These are phyloP conservation scores for Prunus armeniaca DNA, from an alignment of 306 rosid genomes.

Conservation along the genomic window DNA sequence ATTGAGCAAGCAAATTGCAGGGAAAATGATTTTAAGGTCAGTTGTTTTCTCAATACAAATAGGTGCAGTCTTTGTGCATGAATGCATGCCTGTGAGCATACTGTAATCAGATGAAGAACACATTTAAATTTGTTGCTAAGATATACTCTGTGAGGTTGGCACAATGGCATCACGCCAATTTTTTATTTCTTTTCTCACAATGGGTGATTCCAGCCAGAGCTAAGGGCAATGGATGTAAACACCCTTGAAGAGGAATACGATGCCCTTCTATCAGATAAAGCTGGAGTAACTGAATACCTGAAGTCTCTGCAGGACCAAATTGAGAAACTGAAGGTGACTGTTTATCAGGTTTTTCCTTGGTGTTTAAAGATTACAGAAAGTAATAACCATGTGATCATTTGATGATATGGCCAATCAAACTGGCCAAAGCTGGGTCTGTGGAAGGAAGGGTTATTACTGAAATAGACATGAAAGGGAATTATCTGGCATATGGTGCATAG, in stretches of 20 bases:
- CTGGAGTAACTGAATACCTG: constrained; percentile 69
- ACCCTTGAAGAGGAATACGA: constrained; percentile 69
- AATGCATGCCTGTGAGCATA: not conserved
- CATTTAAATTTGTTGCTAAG: not conserved
- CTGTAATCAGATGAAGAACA: not conserved
- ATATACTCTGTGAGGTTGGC: not conserved
- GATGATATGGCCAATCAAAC: not conserved
- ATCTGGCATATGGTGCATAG: not conserved
- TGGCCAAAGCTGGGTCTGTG: not conserved
- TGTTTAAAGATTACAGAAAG: not conserved
- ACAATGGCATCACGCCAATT: not conserved
- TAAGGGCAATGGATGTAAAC: constrained; percentile 51
- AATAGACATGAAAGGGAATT: not conserved
- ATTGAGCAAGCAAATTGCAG: constrained; percentile 56
- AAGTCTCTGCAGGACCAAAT: constrained; percentile 63
- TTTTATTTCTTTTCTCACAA: constrained; percentile 7
- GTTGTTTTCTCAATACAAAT: constrained; percentile 26
- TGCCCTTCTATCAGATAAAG: constrained; percentile 62
- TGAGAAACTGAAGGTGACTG: constrained; percentile 61
- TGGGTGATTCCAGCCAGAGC: constrained; percentile 57
- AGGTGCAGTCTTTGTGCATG: not conserved
- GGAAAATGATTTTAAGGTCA: constrained; percentile 60
- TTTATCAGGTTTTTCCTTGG: constrained; percentile 9
- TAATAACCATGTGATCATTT: not conserved
- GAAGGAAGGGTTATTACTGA: not conserved